Percentiles rank a stretch among this genome's conserved stretches.
These are phyloP conservation scores for Nectriaceae sp. DNA, from an alignment of 2,329 filamentous ascomycete species.

Conservation along the genomic window DNA sequence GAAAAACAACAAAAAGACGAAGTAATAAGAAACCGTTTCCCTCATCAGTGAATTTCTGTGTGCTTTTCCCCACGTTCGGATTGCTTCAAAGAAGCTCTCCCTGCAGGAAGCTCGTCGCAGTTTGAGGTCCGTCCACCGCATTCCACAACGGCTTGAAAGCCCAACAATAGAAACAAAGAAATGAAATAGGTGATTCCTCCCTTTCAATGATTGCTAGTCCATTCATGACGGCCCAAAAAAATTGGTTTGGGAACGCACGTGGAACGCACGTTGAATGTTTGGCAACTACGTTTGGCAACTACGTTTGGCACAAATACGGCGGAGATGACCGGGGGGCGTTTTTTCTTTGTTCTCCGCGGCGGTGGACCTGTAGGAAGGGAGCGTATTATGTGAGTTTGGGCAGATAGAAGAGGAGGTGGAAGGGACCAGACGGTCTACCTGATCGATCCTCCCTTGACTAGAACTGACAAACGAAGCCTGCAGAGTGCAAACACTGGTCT, in stretches of 20 bases:
- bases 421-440: too few relatives aligned
- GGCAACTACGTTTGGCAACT: too few relatives aligned
- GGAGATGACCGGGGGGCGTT: too few relatives aligned
- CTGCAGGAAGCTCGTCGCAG: constrained; percentile 10
- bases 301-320: too few relatives aligned
- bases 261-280: too few relatives aligned
- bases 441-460: too few relatives aligned
- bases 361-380: too few relatives aligned
- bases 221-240: constrained; percentile 6
- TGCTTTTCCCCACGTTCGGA: background rate
- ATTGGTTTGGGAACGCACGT: background rate
- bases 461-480: too few relatives aligned
- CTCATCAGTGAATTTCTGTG: constrained; percentile 10
- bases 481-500: too few relatives aligned
- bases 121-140: constrained; percentile 1
- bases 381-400: too few relatives aligned
- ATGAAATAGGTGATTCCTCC: constrained; percentile 19
- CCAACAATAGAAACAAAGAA: constrained; percentile 19
- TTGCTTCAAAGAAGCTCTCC: constrained; percentile 3
- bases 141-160: constrained; percentile 5
- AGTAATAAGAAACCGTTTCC: background rate
- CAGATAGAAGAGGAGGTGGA: too few relatives aligned
- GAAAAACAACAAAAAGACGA: background rate
- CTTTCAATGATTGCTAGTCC: background rate
- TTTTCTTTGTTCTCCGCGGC: too few relatives aligned